Evolutionary conservation across 345 rosid genomes (phyloP).

Genomic region (Cardamine resedifolia): DNA sequence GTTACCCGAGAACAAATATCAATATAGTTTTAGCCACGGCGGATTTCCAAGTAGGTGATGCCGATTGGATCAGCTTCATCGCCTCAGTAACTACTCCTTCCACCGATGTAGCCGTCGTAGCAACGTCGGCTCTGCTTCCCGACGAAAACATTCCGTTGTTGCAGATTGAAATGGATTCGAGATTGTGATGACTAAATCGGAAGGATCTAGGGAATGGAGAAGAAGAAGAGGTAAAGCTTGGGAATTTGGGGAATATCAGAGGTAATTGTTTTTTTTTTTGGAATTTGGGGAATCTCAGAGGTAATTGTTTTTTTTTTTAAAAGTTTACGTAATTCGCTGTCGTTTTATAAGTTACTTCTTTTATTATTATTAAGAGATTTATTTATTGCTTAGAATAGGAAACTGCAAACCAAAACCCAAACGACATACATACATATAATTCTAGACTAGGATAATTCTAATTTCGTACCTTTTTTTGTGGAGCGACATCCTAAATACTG

Average conservation of each 20-base stretch:
- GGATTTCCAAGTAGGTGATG: slow-evolving; percentile 81
- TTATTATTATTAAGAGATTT: no score
- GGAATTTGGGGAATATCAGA: slow-evolving; percentile 11
- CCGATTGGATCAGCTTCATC: slow-evolving; percentile 50
- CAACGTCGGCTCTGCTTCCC: slow-evolving; percentile 32
- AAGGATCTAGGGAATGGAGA: slow-evolving; percentile 25
- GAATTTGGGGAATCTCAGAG: no score
- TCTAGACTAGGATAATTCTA: neutral
- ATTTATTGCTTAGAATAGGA: neutral
- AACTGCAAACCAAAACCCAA: neutral
- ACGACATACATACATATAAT: neutral
- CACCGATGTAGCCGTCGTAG: slow-evolving; percentile 35
- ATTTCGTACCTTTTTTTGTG: neutral
- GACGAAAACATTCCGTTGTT: slow-evolving; percentile 38
- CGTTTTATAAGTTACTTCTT: no score
- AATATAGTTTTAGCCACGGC: slow-evolving; percentile 71
- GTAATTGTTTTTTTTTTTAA: no score
- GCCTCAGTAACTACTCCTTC: slow-evolving; percentile 54
- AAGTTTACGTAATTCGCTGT: no score
- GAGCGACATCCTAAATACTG: neutral
- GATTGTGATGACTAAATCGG: slow-evolving; percentile 11
- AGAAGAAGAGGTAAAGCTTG: slow-evolving; percentile 16
- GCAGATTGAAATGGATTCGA: neutral
- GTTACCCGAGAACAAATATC: slow-evolving; percentile 74
- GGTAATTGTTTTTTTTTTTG: no score